A percentile compares a stretch with the other conserved stretches of the same genome.
Conservation (phyloP, 805 yeast genomes). For the Cyberlindnera mississippiensis region DNA sequence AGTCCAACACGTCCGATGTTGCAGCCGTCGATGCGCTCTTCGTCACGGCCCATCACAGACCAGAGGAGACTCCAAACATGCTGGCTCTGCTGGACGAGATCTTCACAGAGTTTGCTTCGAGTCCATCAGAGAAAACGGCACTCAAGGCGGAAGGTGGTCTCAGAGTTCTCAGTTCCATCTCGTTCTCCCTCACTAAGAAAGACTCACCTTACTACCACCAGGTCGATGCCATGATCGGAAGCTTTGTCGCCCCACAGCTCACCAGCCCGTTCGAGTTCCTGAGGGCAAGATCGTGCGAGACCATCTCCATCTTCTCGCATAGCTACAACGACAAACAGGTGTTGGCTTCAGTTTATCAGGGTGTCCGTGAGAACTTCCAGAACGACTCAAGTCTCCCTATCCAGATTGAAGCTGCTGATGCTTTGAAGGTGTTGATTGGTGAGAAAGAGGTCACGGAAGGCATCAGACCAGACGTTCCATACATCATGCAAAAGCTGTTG, state of each 20-base stretch:
- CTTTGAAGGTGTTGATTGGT: conserved; percentile 74
- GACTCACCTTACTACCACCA: conserved; percentile 54
- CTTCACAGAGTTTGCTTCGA: conserved; percentile 32
- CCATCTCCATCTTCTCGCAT: conserved; percentile 39
- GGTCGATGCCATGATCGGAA: conserved; percentile 64
- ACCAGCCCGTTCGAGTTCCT: conserved; percentile 59
- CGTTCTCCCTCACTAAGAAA: conserved; percentile 42
- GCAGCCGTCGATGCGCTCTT: conserved; percentile 77
- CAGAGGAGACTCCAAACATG: conserved; percentile 50
- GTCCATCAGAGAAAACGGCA: conserved; percentile 38
- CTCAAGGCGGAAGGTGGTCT: conserved; percentile 79
- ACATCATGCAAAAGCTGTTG: conserved; percentile 75
- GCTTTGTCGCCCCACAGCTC: conserved; percentile 70
- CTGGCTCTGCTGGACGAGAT: conserved; percentile 54
- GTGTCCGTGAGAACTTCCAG: conserved; percentile 37
- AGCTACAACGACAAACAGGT: conserved; percentile 34
- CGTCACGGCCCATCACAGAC: conserved; percentile 53
- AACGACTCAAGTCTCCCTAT: conserved; percentile 58
- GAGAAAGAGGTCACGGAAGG: conserved; percentile 67
- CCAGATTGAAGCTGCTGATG: conserved; percentile 82
- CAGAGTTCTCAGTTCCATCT: conserved; percentile 71
- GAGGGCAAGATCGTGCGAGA: conserved; percentile 72
- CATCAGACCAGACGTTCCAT: conserved; percentile 67
- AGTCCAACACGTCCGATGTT: conserved; percentile 64
- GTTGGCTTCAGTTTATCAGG: conserved; percentile 38